Conservation (phyloP, 306 rosid genomes). For the Castanea crenata region DNA sequence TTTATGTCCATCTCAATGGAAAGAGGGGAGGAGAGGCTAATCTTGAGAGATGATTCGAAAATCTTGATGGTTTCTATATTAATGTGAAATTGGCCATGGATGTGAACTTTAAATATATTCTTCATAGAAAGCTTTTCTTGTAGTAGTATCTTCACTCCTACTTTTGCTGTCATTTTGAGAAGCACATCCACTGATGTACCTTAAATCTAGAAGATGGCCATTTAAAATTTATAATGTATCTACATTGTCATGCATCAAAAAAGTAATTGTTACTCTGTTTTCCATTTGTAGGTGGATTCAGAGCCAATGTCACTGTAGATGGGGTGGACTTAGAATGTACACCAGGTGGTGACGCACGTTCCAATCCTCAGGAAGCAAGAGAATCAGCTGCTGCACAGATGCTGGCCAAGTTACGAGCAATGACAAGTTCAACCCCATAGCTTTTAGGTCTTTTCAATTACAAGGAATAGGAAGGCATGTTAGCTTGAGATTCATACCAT, state of each 20-base stretch:
- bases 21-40: not conserved
- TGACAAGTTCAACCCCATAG: constrained; percentile 3
- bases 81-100: not conserved
- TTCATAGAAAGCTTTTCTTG: too few species aligned
- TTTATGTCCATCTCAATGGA: too few species aligned
- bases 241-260: not conserved
- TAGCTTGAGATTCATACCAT: not conserved
- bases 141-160: too few species aligned
- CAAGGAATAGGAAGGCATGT: not conserved
- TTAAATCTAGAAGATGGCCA: too few species aligned
- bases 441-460: not conserved
- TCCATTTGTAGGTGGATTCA: constrained; percentile 55
- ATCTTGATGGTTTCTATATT: not conserved
- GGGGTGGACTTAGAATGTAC: constrained; percentile 60
- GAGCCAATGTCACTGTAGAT: constrained; percentile 44
- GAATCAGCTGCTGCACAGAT: constrained; percentile 58
- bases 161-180: too few species aligned
- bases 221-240: too few species aligned
- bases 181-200: too few species aligned
- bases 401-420: constrained; percentile 19
- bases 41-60: not conserved
- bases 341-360: constrained; percentile 27
- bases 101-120: too few species aligned
- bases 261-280: not conserved
- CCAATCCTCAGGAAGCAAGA: constrained; percentile 34